Base-by-base conservation (phyloP, 2,329 filamentous ascomycete species). In the Chaetomium sp. region DNA sequence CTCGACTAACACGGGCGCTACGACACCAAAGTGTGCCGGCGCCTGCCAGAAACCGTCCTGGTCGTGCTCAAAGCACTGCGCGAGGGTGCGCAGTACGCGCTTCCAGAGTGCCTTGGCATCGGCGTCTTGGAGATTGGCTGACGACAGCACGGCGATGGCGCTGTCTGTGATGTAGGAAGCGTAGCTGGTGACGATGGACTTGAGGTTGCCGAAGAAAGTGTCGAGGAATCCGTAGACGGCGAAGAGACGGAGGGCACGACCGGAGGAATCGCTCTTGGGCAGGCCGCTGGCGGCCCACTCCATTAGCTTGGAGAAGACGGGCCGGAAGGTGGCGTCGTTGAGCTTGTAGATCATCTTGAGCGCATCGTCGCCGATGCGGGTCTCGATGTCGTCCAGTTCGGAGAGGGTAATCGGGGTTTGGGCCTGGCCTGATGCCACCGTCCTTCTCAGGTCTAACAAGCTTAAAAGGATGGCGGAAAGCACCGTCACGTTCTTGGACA, bases 31-130 rank as follows among this genome's bases (percentile, higher is more conserved):
- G 73, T 96, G 91, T 0, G 88, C 81, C 0, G 94, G 92, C 0
- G 88, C 84, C 77, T 96, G 91, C 91, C 91, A 97, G 76, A 96
- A 97, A 70, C 91, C 88, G 69, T 95, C 91, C 72, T 95, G 88
- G 68, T 97, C 94, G 69, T 96, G 84, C 70, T 87, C 80, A 67
- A 97, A 96, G 64, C 84, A 87, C 63, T 84, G 86, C 34, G 79
- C 76, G 46, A 97, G 77, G 19, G 90, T 88, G 52, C 77, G 75
- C 50, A 97, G 79, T 2, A 89, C 82, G 14, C 82, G 80, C 42
- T 77, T 74, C 80, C 89, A 89, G 4, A 96, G 79, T 42, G 74
- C 73, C 45, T 76, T 72, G 62, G 82, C 78, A 19, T 80, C 77
- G 12, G 76, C 74, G 54, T 77, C 73, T 57, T 71, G 72, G 5